These are phyloP conservation scores for Penicillium samsonianum DNA, from an alignment of 495 filamentous ascomycete genomes.

Conservation along the genomic window DNA sequence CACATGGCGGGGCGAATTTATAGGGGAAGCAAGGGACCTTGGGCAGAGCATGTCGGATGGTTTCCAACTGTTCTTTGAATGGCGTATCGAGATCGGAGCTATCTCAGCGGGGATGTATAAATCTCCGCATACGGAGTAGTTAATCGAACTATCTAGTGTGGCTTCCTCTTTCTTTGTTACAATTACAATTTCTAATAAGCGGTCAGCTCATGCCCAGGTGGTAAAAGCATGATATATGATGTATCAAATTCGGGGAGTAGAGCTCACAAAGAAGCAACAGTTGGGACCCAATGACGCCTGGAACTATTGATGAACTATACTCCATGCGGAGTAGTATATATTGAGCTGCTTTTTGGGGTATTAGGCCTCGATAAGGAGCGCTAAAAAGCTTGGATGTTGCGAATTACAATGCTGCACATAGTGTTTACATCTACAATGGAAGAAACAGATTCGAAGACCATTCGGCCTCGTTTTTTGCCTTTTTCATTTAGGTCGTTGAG, in stretches of 20 bases:
- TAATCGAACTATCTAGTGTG: neutral
- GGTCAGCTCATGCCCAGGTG: too few relatives aligned
- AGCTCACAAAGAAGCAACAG: neutral
- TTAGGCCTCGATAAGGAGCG: neutral
- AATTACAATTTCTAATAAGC: too few relatives aligned
- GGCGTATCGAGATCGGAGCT: neutral
- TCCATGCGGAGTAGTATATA: too few relatives aligned
- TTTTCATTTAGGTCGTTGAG: constrained; percentile 22
- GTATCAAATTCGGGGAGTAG: too few relatives aligned
- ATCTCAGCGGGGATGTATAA: neutral
- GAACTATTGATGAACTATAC: neutral
- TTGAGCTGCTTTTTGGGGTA: neutral
- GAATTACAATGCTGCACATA: neutral
- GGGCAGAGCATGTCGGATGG: neutral
- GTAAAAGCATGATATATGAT: too few relatives aligned
- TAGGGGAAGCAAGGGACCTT: neutral
- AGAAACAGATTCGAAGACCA: constrained; percentile 19
- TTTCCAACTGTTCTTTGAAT: neutral
- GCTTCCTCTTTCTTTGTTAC: neutral
- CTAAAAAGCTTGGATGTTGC: neutral
- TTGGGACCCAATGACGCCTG: constrained; percentile 4
- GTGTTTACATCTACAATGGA: neutral
- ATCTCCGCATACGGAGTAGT: neutral
- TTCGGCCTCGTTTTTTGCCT: constrained; percentile 28
- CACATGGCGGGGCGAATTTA: neutral